Conservation (phyloP, 2,329 filamentous ascomycete species). For the Penicillium sp. region DNA sequence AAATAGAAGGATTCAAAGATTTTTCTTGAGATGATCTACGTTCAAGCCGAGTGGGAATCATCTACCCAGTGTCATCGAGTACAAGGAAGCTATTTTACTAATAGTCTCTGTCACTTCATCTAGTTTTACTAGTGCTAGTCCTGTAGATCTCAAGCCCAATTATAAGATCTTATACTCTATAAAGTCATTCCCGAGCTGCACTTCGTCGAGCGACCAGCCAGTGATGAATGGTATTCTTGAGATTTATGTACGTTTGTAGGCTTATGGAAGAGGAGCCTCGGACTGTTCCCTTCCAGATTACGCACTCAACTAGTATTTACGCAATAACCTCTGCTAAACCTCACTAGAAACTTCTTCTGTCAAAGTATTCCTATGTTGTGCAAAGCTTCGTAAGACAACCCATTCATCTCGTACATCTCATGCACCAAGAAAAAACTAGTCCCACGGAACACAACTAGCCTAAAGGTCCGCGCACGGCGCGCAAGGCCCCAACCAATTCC, state of each 20-base stretch:
- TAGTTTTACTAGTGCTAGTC: background rate
- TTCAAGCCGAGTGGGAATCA: too few species aligned
- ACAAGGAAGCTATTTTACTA: too few species aligned
- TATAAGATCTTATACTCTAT: background rate
- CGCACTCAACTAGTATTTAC: too few species aligned
- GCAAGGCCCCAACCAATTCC: background rate
- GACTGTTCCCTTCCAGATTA: too few species aligned
- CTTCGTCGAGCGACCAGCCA: background rate
- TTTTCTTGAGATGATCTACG: too few species aligned
- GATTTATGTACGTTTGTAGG: background rate
- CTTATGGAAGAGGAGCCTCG: background rate
- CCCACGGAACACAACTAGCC: background rate
- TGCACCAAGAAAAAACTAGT: background rate
- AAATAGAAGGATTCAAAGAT: too few species aligned
- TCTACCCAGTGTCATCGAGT: too few species aligned
- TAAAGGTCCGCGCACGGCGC: background rate
- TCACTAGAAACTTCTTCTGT: too few species aligned
- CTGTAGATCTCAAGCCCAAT: background rate
- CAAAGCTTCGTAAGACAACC: too few species aligned
- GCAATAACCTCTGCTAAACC: too few species aligned
- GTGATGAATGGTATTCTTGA: background rate
- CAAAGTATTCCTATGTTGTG: too few species aligned
- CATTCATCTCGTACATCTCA: background rate
- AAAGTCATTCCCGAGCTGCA: background rate
- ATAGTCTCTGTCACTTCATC: background rate